Evolutionary conservation across 495 filamentous ascomycete species (phyloP).

Genomic region (Gamarada debralockiae): DNA sequence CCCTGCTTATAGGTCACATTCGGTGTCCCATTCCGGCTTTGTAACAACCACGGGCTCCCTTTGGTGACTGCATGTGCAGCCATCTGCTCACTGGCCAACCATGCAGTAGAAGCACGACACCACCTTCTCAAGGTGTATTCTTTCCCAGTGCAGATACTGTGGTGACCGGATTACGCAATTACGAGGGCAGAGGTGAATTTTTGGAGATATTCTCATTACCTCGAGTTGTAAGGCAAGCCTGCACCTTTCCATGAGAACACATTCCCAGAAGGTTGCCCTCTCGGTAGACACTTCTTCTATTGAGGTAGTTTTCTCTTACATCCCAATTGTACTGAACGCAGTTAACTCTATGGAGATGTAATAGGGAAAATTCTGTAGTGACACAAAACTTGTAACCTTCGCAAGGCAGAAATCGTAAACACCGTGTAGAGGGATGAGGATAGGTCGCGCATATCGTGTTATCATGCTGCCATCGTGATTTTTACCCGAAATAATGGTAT

Average conservation of each 20-base stretch:
- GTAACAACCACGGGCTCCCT: neutral
- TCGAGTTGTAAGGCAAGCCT: neutral
- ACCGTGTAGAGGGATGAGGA: too few species aligned
- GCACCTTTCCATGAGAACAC: neutral
- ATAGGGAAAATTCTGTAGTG: too few species aligned
- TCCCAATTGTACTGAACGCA: too few species aligned
- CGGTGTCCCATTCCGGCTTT: neutral
- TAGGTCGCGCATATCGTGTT: too few species aligned
- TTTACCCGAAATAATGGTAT: too few species aligned
- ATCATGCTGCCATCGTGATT: too few species aligned
- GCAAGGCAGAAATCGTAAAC: too few species aligned
- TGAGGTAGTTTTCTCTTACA: too few species aligned
- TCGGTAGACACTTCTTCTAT: too few species aligned
- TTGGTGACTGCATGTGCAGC: slow-evolving; percentile 7
- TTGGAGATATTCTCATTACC: neutral
- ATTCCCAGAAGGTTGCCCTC: neutral
- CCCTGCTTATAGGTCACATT: slow-evolving; percentile 1
- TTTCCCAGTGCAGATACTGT: neutral
- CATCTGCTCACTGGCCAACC: slow-evolving; percentile 1
- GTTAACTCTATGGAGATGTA: too few species aligned
- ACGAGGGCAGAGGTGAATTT: neutral
- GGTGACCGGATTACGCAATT: neutral
- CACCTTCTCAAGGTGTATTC: neutral
- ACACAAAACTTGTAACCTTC: too few species aligned
- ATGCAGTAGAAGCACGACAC: neutral